These are phyloP conservation scores for Penicillium crustosum DNA, from an alignment of 2,329 filamentous ascomycete species.

Conservation along the genomic window DNA sequence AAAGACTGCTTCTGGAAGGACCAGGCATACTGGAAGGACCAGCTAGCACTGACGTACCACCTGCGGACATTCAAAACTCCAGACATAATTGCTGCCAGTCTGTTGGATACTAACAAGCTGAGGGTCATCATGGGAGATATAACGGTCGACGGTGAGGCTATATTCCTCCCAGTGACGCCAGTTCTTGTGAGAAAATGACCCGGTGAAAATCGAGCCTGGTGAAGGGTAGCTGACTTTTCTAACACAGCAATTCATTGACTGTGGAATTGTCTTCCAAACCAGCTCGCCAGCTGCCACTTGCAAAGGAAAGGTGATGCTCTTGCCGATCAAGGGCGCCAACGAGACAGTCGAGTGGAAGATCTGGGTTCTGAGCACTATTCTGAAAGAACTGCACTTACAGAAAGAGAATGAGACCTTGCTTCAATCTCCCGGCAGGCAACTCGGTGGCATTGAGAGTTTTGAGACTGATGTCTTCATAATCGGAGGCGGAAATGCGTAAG, in stretches of 20 bases:
- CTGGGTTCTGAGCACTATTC: background rate
- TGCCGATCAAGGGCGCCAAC: background rate
- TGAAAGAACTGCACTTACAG: background rate
- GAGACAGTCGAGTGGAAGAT: background rate
- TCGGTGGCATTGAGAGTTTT: background rate
- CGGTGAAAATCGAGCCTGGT: constrained; percentile 4
- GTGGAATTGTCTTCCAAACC: background rate
- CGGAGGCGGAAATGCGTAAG: background rate
- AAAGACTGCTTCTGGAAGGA: background rate
- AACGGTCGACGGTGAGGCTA: constrained; percentile 12
- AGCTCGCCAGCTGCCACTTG: background rate
- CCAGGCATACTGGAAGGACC: background rate
- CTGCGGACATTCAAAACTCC: background rate
- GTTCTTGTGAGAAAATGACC: constrained; percentile 19
- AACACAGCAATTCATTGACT: background rate
- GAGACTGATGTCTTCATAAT: background rate
- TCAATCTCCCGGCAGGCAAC: background rate
- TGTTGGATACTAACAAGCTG: background rate
- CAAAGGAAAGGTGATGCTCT: background rate
- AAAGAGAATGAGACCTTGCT: background rate
- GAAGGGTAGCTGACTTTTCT: background rate
- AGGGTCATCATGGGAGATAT: background rate
- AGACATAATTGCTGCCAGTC: background rate
- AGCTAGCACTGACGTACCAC: background rate
- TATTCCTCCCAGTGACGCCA: constrained; percentile 16